These are phyloP conservation scores for Cicer pinnatifidum DNA, from an alignment of 306 rosid genomes.

Conservation along the genomic window DNA sequence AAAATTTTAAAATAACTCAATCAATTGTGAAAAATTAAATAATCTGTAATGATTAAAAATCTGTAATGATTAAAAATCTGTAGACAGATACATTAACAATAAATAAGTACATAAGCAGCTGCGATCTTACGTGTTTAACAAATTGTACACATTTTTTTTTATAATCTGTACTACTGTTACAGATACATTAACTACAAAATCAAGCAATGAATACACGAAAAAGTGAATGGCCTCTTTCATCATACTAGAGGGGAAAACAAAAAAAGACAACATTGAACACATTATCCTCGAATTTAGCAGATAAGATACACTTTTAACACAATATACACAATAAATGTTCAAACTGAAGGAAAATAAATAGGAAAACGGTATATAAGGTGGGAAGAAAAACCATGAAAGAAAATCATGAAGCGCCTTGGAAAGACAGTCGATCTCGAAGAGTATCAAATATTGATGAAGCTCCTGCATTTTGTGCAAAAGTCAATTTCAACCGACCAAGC, in stretches of 20 bases:
- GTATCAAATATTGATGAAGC: slow-evolving; percentile 87
- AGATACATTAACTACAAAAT: slow-evolving; percentile 37
- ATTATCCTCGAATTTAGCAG: slow-evolving; percentile 38
- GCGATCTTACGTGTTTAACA: no score
- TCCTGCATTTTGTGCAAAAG: slow-evolving; percentile 81
- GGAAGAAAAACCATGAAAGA: slow-evolving; percentile 5
- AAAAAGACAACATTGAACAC: slow-evolving; percentile 31
- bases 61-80: no score
- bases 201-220: slow-evolving; percentile 30
- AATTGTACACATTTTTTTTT: no score
- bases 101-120: no score
- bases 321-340: slow-evolving; percentile 50
- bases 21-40: no score
- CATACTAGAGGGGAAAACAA: background rate
- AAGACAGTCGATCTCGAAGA: slow-evolving; percentile 79
- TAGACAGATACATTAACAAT: no score
- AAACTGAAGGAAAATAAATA: background rate
- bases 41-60: no score
- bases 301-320: slow-evolving; percentile 45
- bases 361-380: background rate
- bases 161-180: background rate
- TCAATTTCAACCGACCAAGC: slow-evolving; percentile 83
- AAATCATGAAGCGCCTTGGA: slow-evolving; percentile 72
- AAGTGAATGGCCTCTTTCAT: slow-evolving; percentile 31
- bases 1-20: no score